Percentiles rank a stretch among this genome's conserved stretches.
Evolutionary conservation across 257 asterid genomes (phyloP).

Genomic region (Misopates orontium): DNA sequence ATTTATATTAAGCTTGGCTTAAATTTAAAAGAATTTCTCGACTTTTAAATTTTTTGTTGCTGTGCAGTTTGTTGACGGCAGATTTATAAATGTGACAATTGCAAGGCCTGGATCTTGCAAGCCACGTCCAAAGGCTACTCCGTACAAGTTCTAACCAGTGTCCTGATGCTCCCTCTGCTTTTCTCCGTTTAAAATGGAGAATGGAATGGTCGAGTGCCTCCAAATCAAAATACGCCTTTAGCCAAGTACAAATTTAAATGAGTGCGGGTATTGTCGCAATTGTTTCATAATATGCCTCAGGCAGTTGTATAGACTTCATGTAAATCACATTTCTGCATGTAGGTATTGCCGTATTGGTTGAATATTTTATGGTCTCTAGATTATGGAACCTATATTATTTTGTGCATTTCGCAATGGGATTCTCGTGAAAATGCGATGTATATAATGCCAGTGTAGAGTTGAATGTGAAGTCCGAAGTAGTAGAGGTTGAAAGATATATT

Average conservation of each 20-base stretch:
- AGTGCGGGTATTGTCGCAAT: background rate
- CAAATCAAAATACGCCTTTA: background rate
- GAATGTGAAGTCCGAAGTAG: background rate
- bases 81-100: constrained; percentile 45
- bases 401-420: no score
- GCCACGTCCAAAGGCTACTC: constrained; percentile 30
- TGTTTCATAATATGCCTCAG: background rate
- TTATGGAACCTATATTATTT: background rate
- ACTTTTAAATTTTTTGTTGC: constrained; percentile 2
- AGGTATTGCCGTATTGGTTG: background rate
- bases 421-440: no score
- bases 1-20: constrained; percentile 10
- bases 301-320: background rate
- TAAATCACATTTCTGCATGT: no score
- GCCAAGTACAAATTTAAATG: background rate
- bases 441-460: no score
- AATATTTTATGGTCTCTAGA: background rate
- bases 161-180: no score
- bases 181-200: no score
- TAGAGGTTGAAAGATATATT: background rate
- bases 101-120: constrained; percentile 53
- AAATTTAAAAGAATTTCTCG: constrained; percentile 3
- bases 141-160: constrained; percentile 46
- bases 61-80: constrained; percentile 55
- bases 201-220: no score